Base-by-base conservation (phyloP, 495 filamentous ascomycete species). In the Lophiostoma macrostomum region DNA sequence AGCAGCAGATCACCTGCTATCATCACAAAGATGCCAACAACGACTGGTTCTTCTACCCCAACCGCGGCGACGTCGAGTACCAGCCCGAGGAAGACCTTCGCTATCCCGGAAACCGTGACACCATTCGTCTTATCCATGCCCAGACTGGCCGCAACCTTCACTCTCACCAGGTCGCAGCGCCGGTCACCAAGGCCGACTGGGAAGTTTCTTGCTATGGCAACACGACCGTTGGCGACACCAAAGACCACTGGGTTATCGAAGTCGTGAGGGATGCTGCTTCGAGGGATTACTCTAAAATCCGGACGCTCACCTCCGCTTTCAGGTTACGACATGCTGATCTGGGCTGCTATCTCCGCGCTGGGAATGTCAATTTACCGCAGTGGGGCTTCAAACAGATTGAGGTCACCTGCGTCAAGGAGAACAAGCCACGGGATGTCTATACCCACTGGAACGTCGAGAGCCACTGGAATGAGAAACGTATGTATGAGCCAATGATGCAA, bases 321-420 rank as follows among this genome's bases (percentile, higher is more conserved):
- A 82, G 93, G 42, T 75, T 98, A 29, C 90, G 79, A 70, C 90
- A 97, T 64, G 79, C 82, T 29, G 76, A 80, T 37, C 74, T 97
- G 48, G 89, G 89, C 47, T 98, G 93, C 70, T 98, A 97, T 67
- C 78, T 98, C 20, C 83, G 94, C 48, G 93, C 93, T 48, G 94
- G 91, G 57, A 98, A 96, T 62, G 85, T 90, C 63, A 97, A 97
- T 69, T 78, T 98, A 47, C 93, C 93, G 19, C 93, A 97, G 65
- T 98, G 93, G 93, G 93, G 93, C 53, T 98, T 98, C 80, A 98
- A 98, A 75, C 93, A 98, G 70, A 97, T 97, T 61, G 93, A 98
- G 73, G 89, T 90, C 20, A 96, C 90, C 14, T 98, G 93, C 71
- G 80, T 81, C 53, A 96, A 96, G 75, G 84, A 87, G 58, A 97